Percentiles rank a stretch among this genome's conserved stretches.
Conservation (phyloP, 345 rosid genomes). For the Arabis alpina region DNA sequence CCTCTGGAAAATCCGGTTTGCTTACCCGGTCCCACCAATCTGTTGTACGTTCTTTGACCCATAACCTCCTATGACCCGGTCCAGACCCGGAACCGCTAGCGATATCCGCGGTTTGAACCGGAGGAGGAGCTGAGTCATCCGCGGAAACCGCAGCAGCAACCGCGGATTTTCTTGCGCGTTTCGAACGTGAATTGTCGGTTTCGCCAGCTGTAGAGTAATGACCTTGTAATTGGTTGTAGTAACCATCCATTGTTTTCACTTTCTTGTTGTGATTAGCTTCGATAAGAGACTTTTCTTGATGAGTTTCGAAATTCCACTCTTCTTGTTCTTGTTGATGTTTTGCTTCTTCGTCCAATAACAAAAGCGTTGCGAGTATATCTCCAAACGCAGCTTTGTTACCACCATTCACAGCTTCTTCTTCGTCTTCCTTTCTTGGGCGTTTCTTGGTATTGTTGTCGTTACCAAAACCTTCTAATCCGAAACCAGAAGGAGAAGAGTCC, state of each 20-base stretch:
- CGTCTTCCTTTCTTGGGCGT: conserved; percentile 51
- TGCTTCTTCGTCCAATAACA: conserved; percentile 67
- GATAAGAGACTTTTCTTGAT: conserved; percentile 46
- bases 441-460: conserved; percentile 42
- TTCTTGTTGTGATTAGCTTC: conserved; percentile 54
- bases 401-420: conserved; percentile 30
- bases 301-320: conserved; percentile 47
- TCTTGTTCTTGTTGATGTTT: conserved; percentile 49
- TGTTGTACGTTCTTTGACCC: conserved; percentile 87
- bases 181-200: conserved; percentile 43
- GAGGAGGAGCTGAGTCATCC: conserved; percentile 14
- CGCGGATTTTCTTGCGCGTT: conserved; percentile 47
- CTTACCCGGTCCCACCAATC: conserved; percentile 87
- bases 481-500: conserved; percentile 46
- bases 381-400: conserved; percentile 35
- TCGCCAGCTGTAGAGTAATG: conserved; percentile 48
- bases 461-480: conserved; percentile 42
- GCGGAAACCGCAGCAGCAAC: conserved; percentile 40
- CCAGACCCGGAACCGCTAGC: conserved; percentile 38
- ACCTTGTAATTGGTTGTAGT: conserved; percentile 44
- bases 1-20: conserved; percentile 67
- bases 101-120: conserved; percentile 26
- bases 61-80: conserved; percentile 59
- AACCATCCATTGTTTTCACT: conserved; percentile 46
- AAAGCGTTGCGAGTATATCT: conserved; percentile 56